Evolutionary conservation across 768 basidiomycete genomes (phyloP).

Genomic region (Cyclocybe cylindracea): DNA sequence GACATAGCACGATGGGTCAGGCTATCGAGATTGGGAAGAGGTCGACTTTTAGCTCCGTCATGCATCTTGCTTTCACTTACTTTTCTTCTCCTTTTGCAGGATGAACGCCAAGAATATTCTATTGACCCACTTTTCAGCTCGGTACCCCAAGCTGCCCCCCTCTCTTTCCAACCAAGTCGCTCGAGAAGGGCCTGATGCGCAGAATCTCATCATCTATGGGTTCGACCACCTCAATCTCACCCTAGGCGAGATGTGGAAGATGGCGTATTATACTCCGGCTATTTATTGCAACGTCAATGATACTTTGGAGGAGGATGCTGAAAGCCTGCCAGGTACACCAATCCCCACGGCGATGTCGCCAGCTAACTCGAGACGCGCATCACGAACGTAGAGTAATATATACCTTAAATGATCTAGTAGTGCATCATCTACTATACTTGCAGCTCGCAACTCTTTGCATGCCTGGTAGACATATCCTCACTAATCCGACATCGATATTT

Average conservation of each 20-base stretch:
- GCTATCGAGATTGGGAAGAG: conserved; percentile 76
- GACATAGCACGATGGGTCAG: conserved; percentile 89
- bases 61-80: background rate
- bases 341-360: too few relatives aligned
- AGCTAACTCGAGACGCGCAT: too few relatives aligned
- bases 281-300: conserved; percentile 66
- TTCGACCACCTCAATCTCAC: conserved; percentile 78
- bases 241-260: conserved; percentile 85
- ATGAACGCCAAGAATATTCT: conserved; percentile 86
- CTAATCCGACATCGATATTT: too few relatives aligned
- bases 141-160: conserved; percentile 86
- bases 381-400: too few relatives aligned
- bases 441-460: too few relatives aligned
- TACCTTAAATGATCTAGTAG: too few relatives aligned
- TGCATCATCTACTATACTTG: too few relatives aligned
- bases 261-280: conserved; percentile 72
- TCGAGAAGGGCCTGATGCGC: conserved; percentile 14
- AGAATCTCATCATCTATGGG: conserved; percentile 67
- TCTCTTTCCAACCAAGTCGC: conserved; percentile 30
- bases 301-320: conserved; percentile 50
- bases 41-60: conserved; percentile 41
- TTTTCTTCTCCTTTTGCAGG: conserved; percentile 35
- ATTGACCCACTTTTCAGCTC: conserved; percentile 95
- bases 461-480: too few relatives aligned
- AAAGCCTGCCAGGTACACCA: conserved; percentile 8